Conservation (phyloP, 2,329 filamentous ascomycete species). For the Claviceps arundinis region DNA sequence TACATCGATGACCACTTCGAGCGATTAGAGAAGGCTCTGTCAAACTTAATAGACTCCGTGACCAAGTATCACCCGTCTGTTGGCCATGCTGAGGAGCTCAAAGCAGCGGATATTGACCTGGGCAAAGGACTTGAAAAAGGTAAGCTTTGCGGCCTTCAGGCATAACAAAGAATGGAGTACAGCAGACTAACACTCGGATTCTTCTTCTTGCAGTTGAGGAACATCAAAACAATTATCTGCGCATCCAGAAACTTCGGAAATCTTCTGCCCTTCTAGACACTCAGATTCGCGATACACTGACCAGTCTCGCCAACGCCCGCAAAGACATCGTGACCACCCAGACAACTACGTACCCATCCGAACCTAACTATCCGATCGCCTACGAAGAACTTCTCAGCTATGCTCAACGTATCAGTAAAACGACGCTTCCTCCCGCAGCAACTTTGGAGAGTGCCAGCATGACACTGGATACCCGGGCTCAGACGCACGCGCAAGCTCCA, state of each 20-base stretch:
- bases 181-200: not conserved
- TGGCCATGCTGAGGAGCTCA: conserved; percentile 52
- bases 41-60: conserved; percentile 63
- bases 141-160: conserved; percentile 19
- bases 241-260: conserved; percentile 54
- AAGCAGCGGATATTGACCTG: conserved; percentile 56
- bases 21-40: conserved; percentile 52
- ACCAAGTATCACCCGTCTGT: conserved; percentile 68
- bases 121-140: conserved; percentile 51
- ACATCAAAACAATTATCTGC: conserved; percentile 63
- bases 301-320: conserved; percentile 57
- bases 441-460: conserved; percentile 27
- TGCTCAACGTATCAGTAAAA: conserved; percentile 67
- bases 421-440: conserved; percentile 56
- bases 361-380: conserved; percentile 41
- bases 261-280: conserved; percentile 52
- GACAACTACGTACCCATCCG: conserved; percentile 40
- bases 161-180: too few species aligned
- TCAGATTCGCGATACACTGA: conserved; percentile 59
- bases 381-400: conserved; percentile 66
- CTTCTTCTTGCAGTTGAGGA: conserved; percentile 41
- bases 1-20: conserved; percentile 50
- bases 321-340: conserved; percentile 56
- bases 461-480: conserved; percentile 13
- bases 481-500: conserved; percentile 8